Evolutionary conservation across 2,329 filamentous ascomycete genomes (phyloP), one percentile per base, ranked within the genome.

Genomic region (Aspergillus hiratsukae): DNA sequence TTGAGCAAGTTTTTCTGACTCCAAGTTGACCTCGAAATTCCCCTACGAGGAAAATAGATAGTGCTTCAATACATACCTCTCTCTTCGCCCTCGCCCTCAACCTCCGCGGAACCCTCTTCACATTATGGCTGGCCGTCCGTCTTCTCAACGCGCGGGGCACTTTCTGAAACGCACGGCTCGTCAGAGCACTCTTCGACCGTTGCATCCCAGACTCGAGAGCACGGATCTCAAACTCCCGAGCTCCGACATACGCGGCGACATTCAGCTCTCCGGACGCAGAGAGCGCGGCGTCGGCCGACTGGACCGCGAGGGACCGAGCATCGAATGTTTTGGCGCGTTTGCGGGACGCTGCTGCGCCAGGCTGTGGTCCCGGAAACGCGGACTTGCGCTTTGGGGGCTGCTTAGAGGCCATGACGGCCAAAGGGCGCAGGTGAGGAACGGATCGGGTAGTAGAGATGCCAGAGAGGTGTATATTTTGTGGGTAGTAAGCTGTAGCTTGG

Each of bases 101-200:
- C 60, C 91, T 80, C 69, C 87, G 88, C 2, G 94, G 94, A 17
- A 99, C 87, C 60, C 88, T 84, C 75, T 93, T 96, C 37, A 89
- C 89, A 81, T 99, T 97, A 75, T 99, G 94, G 72, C 91, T 96
- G 21, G 93, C 94, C 0, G 93, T 96, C 65, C 94, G 83, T 61
- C 94, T 82, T 62, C 94, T 82, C 82, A 99, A 77, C 51, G 87
- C 86, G 63, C 91, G 84, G 1, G 94, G 94, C 4, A 99, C 89
- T 64, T 90, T 85, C 73, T 99, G 94, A 68, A 97, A 97, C 14
- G 93, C 92, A 52, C 93, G 83, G 56, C 84, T 86, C 46, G 83
- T 79, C 58, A 85, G 66, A 1, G 76, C 78, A 61, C 79, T 79
- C 71, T 89, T 92, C 49, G 90, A 88, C 37, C 83, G 85, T 54